Percentiles rank a stretch among this genome's conserved stretches.
These are phyloP conservation scores for Nemania sp. DNA, from an alignment of 2,329 filamentous ascomycete species.

Conservation along the genomic window DNA sequence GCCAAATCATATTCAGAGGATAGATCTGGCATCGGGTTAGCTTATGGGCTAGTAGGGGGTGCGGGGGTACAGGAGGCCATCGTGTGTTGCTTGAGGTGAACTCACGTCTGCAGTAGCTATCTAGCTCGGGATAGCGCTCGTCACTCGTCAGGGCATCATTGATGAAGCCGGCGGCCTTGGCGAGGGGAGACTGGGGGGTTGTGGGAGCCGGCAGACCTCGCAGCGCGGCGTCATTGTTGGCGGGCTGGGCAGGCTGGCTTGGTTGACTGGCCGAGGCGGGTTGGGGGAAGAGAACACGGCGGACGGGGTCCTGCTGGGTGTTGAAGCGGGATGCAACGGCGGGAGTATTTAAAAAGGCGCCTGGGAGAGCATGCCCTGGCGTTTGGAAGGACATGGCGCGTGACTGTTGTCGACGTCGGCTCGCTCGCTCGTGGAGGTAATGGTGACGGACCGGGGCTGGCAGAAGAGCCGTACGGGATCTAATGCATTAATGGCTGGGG, in stretches of 20 bases:
- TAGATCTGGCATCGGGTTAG: slow-evolving; percentile 69
- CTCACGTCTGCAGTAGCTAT: slow-evolving; percentile 89
- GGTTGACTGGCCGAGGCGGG: slow-evolving; percentile 36
- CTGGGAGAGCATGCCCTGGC: slow-evolving; percentile 78
- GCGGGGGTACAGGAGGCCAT: no score
- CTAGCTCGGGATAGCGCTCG: slow-evolving; percentile 86
- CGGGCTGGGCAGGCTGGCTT: slow-evolving; percentile 36
- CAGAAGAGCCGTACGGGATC: neutral
- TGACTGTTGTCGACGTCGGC: slow-evolving; percentile 10
- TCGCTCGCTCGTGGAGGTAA: neutral
- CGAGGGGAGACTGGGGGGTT: slow-evolving; percentile 65
- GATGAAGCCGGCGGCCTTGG: slow-evolving; percentile 85
- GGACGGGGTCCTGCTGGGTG: slow-evolving; percentile 59
- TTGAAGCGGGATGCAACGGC: slow-evolving; percentile 66
- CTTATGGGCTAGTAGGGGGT: slow-evolving; percentile 10
- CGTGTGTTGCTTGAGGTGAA: slow-evolving; percentile 41
- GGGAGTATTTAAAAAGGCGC: slow-evolving; percentile 81
- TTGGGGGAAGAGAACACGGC: slow-evolving; percentile 63
- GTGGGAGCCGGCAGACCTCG: slow-evolving; percentile 50
- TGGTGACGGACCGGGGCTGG: neutral
- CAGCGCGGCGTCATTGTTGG: slow-evolving; percentile 44
- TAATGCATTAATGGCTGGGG: slow-evolving; percentile 25
- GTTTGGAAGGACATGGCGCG: slow-evolving; percentile 67
- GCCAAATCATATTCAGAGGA: slow-evolving; percentile 93
- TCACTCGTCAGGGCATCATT: slow-evolving; percentile 83